These are phyloP conservation scores for Mortierella sp. DNA, from an alignment of 371 early-diverging fungal genomes.

Conservation along the genomic window DNA sequence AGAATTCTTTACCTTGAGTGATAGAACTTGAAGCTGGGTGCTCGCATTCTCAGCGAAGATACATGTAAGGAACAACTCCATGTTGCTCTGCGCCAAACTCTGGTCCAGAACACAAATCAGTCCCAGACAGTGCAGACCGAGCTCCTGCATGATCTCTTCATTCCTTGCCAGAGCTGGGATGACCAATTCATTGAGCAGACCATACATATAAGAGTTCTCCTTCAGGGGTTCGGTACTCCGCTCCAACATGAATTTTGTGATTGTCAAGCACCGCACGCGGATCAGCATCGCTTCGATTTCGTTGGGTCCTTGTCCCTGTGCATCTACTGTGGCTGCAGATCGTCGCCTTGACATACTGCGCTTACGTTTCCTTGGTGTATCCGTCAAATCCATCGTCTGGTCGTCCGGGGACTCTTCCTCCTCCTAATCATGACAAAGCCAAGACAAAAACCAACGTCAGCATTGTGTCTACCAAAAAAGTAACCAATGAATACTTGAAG, in stretches of 20 bases:
- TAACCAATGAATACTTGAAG: too few species aligned
- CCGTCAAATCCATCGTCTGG: slow-evolving; percentile 34
- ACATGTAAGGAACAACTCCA: slow-evolving; percentile 53
- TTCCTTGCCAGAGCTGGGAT: slow-evolving; percentile 81
- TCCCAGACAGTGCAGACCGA: slow-evolving; percentile 85
- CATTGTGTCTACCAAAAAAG: too few species aligned
- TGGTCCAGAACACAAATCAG: slow-evolving; percentile 79
- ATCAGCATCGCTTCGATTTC: slow-evolving; percentile 64
- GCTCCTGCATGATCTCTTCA: slow-evolving; percentile 75
- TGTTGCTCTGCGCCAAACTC: slow-evolving; percentile 40
- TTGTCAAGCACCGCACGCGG: slow-evolving; percentile 78
- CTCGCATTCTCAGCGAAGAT: slow-evolving; percentile 52
- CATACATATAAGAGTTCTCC: slow-evolving; percentile 83
- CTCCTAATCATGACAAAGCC: slow-evolving; percentile 10
- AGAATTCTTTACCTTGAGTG: slow-evolving; percentile 24
- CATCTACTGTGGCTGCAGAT: slow-evolving; percentile 29
- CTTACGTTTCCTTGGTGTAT: slow-evolving; percentile 41
- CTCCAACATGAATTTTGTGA: slow-evolving; percentile 80
- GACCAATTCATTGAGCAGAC: slow-evolving; percentile 81
- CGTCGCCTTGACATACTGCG: slow-evolving; percentile 40
- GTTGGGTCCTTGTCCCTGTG: slow-evolving; percentile 56
- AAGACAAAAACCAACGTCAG: too few species aligned
- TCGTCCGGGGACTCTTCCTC: slow-evolving; percentile 47
- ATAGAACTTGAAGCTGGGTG: slow-evolving; percentile 23
- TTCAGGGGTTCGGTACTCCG: slow-evolving; percentile 72